A percentile compares a stretch with the other conserved stretches of the same genome.
Conservation (phyloP, 306 rosid species). For the Cucurbita moschata region DNA sequence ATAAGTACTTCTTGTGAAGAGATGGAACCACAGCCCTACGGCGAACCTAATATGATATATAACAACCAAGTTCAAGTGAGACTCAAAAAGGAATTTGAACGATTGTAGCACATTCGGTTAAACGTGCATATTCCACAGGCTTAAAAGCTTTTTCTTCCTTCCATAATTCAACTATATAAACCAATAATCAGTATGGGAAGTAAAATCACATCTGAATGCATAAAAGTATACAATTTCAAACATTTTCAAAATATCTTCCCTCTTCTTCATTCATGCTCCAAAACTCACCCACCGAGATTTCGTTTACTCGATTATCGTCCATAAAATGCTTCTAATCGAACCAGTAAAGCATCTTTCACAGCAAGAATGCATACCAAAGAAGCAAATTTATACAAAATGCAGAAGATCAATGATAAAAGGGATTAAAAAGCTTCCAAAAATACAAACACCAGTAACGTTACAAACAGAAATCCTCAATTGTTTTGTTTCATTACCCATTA, state of each 20-base stretch:
- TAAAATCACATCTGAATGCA: background rate
- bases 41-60: conserved; percentile 46
- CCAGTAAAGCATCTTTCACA: background rate
- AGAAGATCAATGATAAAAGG: background rate
- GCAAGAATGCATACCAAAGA: background rate
- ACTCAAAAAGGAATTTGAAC: background rate
- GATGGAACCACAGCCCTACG: conserved; percentile 98
- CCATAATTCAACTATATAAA: background rate
- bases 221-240: background rate
- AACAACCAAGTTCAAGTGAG: conserved; percentile 10
- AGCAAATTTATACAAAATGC: background rate
- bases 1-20: conserved; percentile 82
- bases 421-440: background rate
- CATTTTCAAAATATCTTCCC: background rate
- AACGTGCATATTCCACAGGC: background rate
- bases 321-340: background rate
- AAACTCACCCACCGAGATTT: background rate
- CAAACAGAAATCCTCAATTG: background rate
- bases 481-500: background rate
- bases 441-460: background rate
- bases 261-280: background rate
- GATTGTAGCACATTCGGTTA: background rate
- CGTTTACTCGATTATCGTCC: background rate
- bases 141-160: background rate
- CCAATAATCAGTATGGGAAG: background rate